Evolutionary conservation across 305 asterid genomes (phyloP).

Genomic region (Plantago rigida): DNA sequence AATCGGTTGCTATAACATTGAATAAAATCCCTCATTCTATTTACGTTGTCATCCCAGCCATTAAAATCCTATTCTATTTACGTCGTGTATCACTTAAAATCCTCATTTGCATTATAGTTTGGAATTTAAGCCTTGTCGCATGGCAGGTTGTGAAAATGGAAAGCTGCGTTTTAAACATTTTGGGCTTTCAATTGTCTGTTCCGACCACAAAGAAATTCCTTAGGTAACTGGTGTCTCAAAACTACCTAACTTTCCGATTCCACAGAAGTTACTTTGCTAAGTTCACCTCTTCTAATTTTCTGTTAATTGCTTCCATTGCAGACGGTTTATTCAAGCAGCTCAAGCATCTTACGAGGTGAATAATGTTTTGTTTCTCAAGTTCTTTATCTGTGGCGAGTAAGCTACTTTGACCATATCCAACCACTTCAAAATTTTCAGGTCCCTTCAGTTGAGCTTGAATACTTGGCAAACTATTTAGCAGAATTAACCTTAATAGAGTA

Average conservation of each 20-base stretch:
- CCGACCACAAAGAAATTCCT: constrained; percentile 88
- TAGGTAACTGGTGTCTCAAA: constrained; percentile 35
- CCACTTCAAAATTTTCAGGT: constrained; percentile 43
- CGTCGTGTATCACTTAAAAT: too few relatives aligned
- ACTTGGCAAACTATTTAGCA: constrained; percentile 83
- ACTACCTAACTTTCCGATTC: neutral
- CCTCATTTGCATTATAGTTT: too few relatives aligned
- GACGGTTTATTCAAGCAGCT: constrained; percentile 98
- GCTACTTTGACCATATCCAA: constrained; percentile 20
- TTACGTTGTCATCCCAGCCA: too few relatives aligned
- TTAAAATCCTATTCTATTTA: too few relatives aligned
- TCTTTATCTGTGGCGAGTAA: constrained; percentile 24
- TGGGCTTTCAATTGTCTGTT: constrained; percentile 63
- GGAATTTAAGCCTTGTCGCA: constrained; percentile 22
- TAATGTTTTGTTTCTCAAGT: constrained; percentile 9
- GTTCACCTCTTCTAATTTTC: constrained; percentile 19
- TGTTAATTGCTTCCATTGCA: constrained; percentile 26
- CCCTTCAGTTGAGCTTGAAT: constrained; percentile 87
- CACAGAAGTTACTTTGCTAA: constrained; percentile 7
- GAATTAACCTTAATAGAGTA: constrained; percentile 74
- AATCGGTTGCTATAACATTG: too few relatives aligned
- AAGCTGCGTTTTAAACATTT: constrained; percentile 47
- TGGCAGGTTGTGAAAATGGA: constrained; percentile 77
- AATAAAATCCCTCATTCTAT: too few relatives aligned
- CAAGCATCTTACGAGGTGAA: constrained; percentile 73